These are phyloP conservation scores for Nicotiana rustica DNA, from an alignment of 305 asterid species.

Conservation along the genomic window DNA sequence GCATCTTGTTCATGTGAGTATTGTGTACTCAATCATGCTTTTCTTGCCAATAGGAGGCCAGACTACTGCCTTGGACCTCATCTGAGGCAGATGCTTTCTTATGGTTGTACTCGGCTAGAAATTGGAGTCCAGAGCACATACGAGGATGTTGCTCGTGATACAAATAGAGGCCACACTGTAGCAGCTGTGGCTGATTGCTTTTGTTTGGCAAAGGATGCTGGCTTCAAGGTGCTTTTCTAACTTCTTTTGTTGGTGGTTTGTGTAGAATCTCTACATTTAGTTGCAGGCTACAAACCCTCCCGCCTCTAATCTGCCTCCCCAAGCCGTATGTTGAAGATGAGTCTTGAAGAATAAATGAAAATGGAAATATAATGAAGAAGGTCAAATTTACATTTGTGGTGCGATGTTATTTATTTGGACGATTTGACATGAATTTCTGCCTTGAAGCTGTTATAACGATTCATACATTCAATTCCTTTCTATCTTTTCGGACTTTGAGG, in stretches of 20 bases:
- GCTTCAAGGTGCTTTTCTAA: conserved; percentile 73
- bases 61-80: conserved; percentile 99
- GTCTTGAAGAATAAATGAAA: conserved; percentile 1
- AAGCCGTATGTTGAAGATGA: background rate
- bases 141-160: conserved; percentile 98
- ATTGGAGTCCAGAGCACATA: conserved; percentile 98
- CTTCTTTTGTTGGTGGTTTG: conserved; percentile 18
- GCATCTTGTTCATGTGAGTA: background rate
- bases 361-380: background rate
- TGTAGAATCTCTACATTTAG: conserved; percentile 13
- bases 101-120: conserved; percentile 96
- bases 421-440: conserved; percentile 1
- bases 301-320: background rate
- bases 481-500: background rate
- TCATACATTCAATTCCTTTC: background rate
- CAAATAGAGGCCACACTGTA: conserved; percentile 97
- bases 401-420: background rate
- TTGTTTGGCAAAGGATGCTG: conserved; percentile 98
- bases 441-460: background rate
- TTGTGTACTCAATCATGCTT: conserved; percentile 30
- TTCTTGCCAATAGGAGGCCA: conserved; percentile 71
- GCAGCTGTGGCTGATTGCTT: conserved; percentile 99
- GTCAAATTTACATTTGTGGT: background rate
- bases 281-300: background rate
- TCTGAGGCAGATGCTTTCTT: conserved; percentile 94